phyloP scores from a whole-genome alignment of 768 basidiomycete genomes.

The Dentipellis fragilis region DNA sequence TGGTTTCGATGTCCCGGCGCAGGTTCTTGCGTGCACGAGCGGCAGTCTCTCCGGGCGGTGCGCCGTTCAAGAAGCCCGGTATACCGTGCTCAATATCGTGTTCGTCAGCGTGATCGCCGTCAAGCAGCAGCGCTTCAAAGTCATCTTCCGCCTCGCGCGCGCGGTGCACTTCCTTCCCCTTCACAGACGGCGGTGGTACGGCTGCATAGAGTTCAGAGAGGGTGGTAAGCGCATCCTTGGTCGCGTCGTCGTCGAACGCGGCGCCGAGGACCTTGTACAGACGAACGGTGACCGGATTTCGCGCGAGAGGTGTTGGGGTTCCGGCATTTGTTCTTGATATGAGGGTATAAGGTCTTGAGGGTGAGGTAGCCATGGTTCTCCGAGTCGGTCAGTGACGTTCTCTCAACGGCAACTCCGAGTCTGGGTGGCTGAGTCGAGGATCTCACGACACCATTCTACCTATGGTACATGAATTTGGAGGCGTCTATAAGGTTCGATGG shows the following conservation, averaged over 20 bases:
- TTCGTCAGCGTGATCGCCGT: constrained; percentile 3
- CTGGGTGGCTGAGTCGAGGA: too few species aligned
- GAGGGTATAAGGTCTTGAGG: background rate
- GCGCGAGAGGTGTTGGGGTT: constrained; percentile 19
- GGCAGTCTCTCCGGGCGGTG: constrained; percentile 53
- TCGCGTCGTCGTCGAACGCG: constrained; percentile 67
- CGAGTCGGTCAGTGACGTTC: too few species aligned
- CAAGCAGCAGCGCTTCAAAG: background rate
- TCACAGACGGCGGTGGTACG: constrained; percentile 14
- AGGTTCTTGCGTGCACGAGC: constrained; percentile 70
- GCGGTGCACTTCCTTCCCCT: constrained; percentile 28
- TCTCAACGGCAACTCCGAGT: too few species aligned
- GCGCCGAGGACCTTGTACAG: constrained; percentile 87
- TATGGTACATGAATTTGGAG: too few species aligned
- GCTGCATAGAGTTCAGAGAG: constrained; percentile 69
- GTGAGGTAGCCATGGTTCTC: background rate
- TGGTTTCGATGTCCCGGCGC: constrained; percentile 75
- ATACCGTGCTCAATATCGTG: constrained; percentile 5
- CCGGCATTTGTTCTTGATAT: background rate
- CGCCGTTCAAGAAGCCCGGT: constrained; percentile 21
- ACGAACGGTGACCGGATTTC: constrained; percentile 75
- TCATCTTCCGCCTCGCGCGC: constrained; percentile 20
- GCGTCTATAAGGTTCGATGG: constrained; percentile 25
- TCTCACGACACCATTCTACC: too few species aligned
- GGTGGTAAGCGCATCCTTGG: constrained; percentile 71